These are phyloP conservation scores for Chlamydomonas urium DNA, from an alignment of 139 green algal species.

Conservation along the genomic window DNA sequence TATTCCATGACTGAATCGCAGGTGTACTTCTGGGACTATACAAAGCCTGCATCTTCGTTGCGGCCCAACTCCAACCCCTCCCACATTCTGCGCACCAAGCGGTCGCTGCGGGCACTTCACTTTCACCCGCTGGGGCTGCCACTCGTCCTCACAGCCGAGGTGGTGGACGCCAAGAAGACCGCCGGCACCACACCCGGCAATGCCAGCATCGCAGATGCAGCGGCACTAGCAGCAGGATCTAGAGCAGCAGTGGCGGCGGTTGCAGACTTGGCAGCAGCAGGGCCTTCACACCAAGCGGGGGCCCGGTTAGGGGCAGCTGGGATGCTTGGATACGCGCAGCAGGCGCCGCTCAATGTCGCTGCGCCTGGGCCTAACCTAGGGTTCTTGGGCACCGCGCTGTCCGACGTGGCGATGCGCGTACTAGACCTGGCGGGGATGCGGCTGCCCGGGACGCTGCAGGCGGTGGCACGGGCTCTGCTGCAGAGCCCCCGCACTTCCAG, in stretches of 20 bases:
- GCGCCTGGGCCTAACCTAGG: not conserved
- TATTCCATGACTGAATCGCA: conserved; percentile 14
- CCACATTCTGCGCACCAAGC: conserved; percentile 62
- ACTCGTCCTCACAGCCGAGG: conserved; percentile 83
- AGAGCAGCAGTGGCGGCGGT: too few species aligned
- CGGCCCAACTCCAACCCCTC: conserved; percentile 12
- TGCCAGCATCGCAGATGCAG: not conserved
- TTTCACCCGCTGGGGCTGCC: conserved; percentile 79
- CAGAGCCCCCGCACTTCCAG: not conserved
- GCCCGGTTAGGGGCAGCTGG: not conserved
- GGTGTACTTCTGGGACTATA: conserved; percentile 72
- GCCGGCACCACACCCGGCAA: not conserved
- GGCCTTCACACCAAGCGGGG: too few species aligned
- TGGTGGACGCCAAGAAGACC: conserved; percentile 29
- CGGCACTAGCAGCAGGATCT: too few species aligned
- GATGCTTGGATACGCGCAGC: not conserved
- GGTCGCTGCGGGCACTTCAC: conserved; percentile 82
- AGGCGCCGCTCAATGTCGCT: not conserved
- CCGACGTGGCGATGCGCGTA: not conserved
- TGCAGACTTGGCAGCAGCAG: too few species aligned
- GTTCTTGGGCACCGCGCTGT: not conserved
- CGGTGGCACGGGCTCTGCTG: not conserved
- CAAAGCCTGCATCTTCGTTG: conserved; percentile 2
- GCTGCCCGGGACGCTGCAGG: not conserved
- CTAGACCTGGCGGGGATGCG: conserved; percentile 1